Conservation (phyloP, 148 eudicot species). For the Amaranthus palmeri region DNA sequence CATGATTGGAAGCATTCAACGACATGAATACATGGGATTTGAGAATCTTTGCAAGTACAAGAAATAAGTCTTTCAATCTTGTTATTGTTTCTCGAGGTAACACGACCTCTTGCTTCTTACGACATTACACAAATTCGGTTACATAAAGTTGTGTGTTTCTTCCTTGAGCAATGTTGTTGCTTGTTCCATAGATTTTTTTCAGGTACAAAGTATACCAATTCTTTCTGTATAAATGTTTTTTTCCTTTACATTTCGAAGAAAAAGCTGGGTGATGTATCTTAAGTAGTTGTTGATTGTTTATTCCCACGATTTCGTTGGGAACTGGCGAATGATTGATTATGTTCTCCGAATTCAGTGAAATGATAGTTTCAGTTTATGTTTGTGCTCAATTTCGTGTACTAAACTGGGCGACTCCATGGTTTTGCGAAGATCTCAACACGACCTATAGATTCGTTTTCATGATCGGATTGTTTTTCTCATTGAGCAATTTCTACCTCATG, state of each 20-base stretch:
- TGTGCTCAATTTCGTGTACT: too few relatives aligned
- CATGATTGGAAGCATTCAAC: conserved; percentile 65
- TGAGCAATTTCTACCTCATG: too few relatives aligned
- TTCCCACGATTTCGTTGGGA: neutral
- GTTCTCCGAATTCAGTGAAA: neutral
- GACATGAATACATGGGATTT: conserved; percentile 82
- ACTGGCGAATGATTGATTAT: neutral
- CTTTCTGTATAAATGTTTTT: neutral
- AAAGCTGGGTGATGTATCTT: neutral
- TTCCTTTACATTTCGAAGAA: neutral
- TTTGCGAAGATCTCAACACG: too few relatives aligned
- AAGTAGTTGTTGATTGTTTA: neutral
- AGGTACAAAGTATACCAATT: neutral
- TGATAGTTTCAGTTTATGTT: neutral
- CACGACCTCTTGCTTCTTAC: neutral
- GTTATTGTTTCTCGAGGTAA: neutral
- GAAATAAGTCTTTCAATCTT: conserved; percentile 8
- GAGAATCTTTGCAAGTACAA: conserved; percentile 82
- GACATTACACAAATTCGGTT: neutral
- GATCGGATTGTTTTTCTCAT: too few relatives aligned
- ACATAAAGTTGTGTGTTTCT: neutral
- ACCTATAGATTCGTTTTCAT: too few relatives aligned
- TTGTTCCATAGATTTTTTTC: neutral
- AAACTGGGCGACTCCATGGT: too few relatives aligned
- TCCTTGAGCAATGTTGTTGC: neutral